A percentile compares a stretch with the other conserved stretches of the same genome.
These are phyloP conservation scores for Suillus spraguei DNA, from an alignment of 768 basidiomycete genomes.

Conservation along the genomic window DNA sequence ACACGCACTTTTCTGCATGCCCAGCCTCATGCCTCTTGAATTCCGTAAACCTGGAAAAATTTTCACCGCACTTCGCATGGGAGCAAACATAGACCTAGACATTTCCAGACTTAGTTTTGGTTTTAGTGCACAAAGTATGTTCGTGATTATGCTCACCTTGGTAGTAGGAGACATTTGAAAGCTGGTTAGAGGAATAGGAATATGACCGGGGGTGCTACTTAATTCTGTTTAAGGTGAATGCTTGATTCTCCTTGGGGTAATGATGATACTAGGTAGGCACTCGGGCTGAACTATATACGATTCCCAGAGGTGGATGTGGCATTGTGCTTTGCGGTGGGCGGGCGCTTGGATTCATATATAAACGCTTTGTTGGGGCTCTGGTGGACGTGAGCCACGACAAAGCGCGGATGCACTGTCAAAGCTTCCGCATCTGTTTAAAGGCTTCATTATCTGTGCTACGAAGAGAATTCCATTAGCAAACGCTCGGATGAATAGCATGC, in stretches of 20 bases:
- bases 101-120: not conserved
- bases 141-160: not conserved
- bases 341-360: not conserved
- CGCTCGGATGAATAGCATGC: not conserved
- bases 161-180: not conserved
- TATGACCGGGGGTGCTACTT: not conserved
- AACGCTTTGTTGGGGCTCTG: not conserved
- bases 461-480: not conserved
- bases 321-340: not conserved
- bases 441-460: not conserved
- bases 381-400: not conserved
- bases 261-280: not conserved
- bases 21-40: slow-evolving; percentile 25
- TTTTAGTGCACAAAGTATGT: not conserved
- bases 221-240: not conserved
- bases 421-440: not conserved
- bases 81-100: slow-evolving; percentile 21
- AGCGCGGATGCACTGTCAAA: slow-evolving; percentile 1
- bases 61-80: slow-evolving; percentile 13
- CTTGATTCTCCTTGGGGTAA: not conserved
- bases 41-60: slow-evolving; percentile 21
- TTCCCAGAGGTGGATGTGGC: not conserved
- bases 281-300: not conserved
- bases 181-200: not conserved
- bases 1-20: slow-evolving; percentile 20